Evolutionary conservation across 352 stramenopile genomes (phyloP).

Genomic region (Phytophthora ramorum): DNA sequence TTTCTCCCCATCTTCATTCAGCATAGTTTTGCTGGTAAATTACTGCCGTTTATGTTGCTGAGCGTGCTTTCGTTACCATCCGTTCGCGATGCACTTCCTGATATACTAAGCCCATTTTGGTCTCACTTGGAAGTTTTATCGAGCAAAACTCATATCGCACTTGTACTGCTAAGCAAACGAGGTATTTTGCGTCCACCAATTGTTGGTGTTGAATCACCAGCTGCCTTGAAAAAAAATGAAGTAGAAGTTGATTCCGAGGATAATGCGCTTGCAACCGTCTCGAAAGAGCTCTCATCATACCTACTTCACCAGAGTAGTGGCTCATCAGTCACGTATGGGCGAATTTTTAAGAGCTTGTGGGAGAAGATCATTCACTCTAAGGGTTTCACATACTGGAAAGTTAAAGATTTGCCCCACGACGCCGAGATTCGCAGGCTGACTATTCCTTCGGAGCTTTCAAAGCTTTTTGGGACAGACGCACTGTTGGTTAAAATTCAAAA

Average conservation of each 20-base stretch:
- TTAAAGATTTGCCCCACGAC: constrained; percentile 32
- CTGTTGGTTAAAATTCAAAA: constrained; percentile 45
- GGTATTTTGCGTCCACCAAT: constrained; percentile 2
- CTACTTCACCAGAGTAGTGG: constrained; percentile 26
- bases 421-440: constrained; percentile 43
- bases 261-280: constrained; percentile 29
- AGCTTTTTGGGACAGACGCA: constrained; percentile 54
- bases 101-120: constrained; percentile 58
- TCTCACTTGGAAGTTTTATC: constrained; percentile 47
- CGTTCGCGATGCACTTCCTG: constrained; percentile 51
- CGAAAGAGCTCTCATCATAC: constrained; percentile 42
- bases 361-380: constrained; percentile 36
- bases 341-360: constrained; percentile 51
- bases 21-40: constrained; percentile 69
- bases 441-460: constrained; percentile 52
- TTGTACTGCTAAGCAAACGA: constrained; percentile 20
- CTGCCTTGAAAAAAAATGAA: not conserved
- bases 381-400: constrained; percentile 40
- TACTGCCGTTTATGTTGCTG: constrained; percentile 80
- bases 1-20: constrained; percentile 50
- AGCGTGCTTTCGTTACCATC: constrained; percentile 71
- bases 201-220: not conserved
- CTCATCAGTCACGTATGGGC: constrained; percentile 36
- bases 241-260: constrained; percentile 29
- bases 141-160: constrained; percentile 22